Percentiles rank a stretch among this genome's conserved stretches.
These are phyloP conservation scores for Trichoderma orchidacearum DNA, from an alignment of 495 filamentous ascomycete species.

Conservation along the genomic window DNA sequence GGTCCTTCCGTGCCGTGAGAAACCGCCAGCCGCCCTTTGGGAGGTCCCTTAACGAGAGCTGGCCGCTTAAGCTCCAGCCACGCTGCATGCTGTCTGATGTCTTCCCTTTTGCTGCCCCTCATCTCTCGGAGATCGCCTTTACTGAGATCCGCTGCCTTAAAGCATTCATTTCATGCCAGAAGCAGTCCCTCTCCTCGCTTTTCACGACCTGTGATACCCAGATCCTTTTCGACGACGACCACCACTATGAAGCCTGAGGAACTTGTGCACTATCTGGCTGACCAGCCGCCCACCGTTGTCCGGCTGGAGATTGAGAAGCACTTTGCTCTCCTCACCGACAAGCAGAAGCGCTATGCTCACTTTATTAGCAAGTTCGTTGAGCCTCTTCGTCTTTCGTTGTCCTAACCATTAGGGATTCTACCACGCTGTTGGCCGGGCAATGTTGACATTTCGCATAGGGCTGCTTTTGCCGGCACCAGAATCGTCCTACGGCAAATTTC, in stretches of 20 bases:
- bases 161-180: background rate
- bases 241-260: constrained; percentile 32
- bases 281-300: constrained; percentile 78
- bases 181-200: background rate
- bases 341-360: constrained; percentile 82
- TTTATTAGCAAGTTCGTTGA: constrained; percentile 66
- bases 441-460: constrained; percentile 32
- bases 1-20: background rate
- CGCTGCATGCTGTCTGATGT: background rate
- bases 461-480: constrained; percentile 71
- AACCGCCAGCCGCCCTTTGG: background rate
- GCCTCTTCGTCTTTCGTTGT: background rate
- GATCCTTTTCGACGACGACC: background rate
- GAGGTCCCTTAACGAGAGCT: background rate
- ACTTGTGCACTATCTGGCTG: constrained; percentile 66
- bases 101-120: background rate
- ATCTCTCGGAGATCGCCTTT: background rate
- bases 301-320: constrained; percentile 77
- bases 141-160: background rate
- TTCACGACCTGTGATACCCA: background rate
- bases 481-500: constrained; percentile 82
- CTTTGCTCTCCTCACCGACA: constrained; percentile 67
- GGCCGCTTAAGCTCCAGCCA: background rate
- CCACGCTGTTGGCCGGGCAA: no score
- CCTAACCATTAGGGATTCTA: no score